phyloP scores from a whole-genome alignment of 108 stramenopile genomes.

The Cyclotella cryptica region DNA sequence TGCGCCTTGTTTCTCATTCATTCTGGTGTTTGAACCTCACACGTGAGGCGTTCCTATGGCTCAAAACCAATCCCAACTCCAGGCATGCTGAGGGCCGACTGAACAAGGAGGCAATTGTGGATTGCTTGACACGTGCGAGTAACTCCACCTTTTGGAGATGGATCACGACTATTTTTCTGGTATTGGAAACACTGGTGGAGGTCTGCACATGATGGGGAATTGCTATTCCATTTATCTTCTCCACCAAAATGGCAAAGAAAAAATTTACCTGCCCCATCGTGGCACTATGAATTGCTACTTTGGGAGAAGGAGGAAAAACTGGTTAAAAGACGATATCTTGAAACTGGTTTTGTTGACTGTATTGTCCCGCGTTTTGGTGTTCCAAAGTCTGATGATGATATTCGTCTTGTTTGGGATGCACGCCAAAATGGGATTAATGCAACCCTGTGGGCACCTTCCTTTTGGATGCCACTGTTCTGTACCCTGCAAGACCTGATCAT shows the following conservation, averaged over 20 bases:
- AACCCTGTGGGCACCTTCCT: slow-evolving; percentile 38
- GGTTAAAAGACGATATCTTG: neutral
- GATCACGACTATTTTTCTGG: slow-evolving; percentile 40
- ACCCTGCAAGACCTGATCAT: slow-evolving; percentile 28
- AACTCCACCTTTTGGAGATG: slow-evolving; percentile 40
- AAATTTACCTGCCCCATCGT: neutral
- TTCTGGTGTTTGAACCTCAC: neutral
- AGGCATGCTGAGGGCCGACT: neutral
- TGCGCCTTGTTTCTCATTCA: neutral
- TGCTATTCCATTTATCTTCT: neutral
- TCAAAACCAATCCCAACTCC: neutral
- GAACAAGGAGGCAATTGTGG: neutral
- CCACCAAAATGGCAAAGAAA: slow-evolving; percentile 10
- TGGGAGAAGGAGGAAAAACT: slow-evolving; percentile 15
- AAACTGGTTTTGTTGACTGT: slow-evolving; percentile 6
- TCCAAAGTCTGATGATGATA: slow-evolving; percentile 39
- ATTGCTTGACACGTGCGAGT: slow-evolving; percentile 1
- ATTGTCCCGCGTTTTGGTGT: slow-evolving; percentile 29
- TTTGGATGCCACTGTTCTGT: slow-evolving; percentile 39
- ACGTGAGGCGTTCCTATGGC: slow-evolving; percentile 7
- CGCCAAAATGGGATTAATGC: slow-evolving; percentile 43
- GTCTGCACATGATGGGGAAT: slow-evolving; percentile 21
- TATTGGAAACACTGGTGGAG: slow-evolving; percentile 27
- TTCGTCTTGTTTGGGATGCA: slow-evolving; percentile 58
- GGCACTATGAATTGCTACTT: neutral